phyloP scores from a whole-genome alignment of 2,329 filamentous ascomycete species.

The Scleromitrula shiraiana region DNA sequence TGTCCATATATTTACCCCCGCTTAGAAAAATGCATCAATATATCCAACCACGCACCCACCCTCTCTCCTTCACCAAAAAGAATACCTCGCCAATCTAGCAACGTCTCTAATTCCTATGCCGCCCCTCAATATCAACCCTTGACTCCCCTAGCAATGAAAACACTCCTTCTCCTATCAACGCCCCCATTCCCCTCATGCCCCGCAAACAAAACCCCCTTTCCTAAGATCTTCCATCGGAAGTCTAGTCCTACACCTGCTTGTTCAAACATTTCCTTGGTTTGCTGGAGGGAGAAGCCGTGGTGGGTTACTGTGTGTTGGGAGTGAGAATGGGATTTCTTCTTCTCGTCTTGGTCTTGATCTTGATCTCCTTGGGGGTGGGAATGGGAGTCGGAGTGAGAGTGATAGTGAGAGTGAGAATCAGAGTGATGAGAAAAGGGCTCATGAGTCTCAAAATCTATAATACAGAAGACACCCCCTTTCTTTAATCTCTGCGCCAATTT shows the following conservation, averaged over 20 bases:
- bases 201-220: constrained; percentile 24
- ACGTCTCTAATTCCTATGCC: too few relatives aligned
- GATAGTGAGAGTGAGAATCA: constrained; percentile 14
- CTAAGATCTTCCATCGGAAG: constrained; percentile 42
- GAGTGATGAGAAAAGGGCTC: constrained; percentile 15
- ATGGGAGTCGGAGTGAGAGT: constrained; percentile 14
- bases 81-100: too few relatives aligned
- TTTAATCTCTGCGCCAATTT: constrained; percentile 54
- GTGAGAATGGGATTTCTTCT: too few relatives aligned
- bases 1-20: too few relatives aligned
- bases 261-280: constrained; percentile 53
- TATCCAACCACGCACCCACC: too few relatives aligned
- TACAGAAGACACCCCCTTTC: constrained; percentile 57
- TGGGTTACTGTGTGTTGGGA: constrained; percentile 50
- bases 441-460: constrained; percentile 60
- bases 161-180: constrained; percentile 13
- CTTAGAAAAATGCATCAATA: too few relatives aligned
- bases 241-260: constrained; percentile 49
- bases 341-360: not conserved
- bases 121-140: too few relatives aligned
- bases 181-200: constrained; percentile 2
- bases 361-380: constrained; percentile 21
- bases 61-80: too few relatives aligned
- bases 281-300: constrained; percentile 55
- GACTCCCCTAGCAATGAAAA: constrained; percentile 20